Percentiles rank a stretch among this genome's conserved stretches.
phyloP scores from a whole-genome alignment of 108 stramenopile genomes.

The Aurantiochytrium sp. region DNA sequence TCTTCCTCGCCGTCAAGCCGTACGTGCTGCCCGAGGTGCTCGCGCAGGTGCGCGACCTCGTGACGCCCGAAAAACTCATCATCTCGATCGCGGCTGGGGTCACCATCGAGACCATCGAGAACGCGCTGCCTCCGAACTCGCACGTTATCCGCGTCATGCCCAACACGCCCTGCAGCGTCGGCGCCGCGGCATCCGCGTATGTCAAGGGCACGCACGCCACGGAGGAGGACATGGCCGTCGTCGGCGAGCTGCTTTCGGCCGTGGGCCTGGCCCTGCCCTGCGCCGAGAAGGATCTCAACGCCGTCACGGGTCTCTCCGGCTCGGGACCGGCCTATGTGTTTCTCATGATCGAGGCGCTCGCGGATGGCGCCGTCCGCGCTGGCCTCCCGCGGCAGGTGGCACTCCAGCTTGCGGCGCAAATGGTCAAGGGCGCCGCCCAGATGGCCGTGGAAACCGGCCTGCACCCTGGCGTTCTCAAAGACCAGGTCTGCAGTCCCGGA shows the following conservation, averaged over 20 bases:
- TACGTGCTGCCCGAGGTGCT: constrained; percentile 39
- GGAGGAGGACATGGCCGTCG: constrained; percentile 65
- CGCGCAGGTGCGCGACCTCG: background rate
- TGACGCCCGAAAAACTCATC: constrained; percentile 46
- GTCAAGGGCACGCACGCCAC: constrained; percentile 65
- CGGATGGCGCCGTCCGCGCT: constrained; percentile 88
- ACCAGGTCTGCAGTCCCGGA: constrained; percentile 79
- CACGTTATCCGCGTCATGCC: constrained; percentile 88
- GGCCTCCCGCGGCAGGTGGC: constrained; percentile 80
- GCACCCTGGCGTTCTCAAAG: constrained; percentile 87
- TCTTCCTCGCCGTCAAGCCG: constrained; percentile 50
- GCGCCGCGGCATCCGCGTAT: constrained; percentile 76
- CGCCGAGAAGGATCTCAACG: constrained; percentile 68
- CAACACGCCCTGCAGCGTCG: constrained; percentile 86
- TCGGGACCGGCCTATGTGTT: constrained; percentile 91
- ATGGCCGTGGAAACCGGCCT: constrained; percentile 71
- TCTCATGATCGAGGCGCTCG: constrained; percentile 87
- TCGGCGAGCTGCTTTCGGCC: constrained; percentile 66
- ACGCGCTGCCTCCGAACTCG: constrained; percentile 48
- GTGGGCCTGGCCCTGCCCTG: constrained; percentile 74
- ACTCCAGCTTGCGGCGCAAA: constrained; percentile 81
- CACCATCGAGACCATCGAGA: constrained; percentile 64
- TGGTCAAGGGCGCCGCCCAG: constrained; percentile 88
- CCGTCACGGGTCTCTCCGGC: constrained; percentile 88
- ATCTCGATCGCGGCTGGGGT: constrained; percentile 85